These are phyloP conservation scores for Pleurozium schreberi DNA, from an alignment of 225 moss, liverwort and hornwort genomes.

Conservation along the genomic window DNA sequence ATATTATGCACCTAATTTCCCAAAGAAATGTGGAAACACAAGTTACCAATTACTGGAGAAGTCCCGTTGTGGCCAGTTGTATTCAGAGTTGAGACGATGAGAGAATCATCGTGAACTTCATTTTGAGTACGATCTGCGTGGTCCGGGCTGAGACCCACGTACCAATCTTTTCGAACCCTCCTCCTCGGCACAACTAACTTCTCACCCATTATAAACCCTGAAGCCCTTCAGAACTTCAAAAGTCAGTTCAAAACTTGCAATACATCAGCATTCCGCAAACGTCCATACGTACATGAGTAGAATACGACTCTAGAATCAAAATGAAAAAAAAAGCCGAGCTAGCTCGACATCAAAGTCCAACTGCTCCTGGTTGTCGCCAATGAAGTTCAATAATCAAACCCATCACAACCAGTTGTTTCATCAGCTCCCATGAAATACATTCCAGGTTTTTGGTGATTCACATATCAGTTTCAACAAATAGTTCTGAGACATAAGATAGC, in stretches of 20 bases:
- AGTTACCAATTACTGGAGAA: slow-evolving; percentile 11
- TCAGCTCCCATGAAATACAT: background rate
- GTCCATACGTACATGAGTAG: background rate
- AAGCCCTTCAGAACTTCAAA: slow-evolving; percentile 51
- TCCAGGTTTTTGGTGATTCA: background rate
- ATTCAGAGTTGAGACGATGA: slow-evolving; percentile 12
- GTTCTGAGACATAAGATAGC: background rate
- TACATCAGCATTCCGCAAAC: background rate
- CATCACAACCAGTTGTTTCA: slow-evolving; percentile 1
- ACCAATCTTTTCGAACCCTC: slow-evolving; percentile 83
- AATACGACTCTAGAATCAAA: background rate
- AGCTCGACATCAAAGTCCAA: slow-evolving; percentile 1
- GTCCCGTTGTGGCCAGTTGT: background rate
- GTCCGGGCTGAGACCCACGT: slow-evolving; percentile 73
- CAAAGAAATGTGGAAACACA: background rate
- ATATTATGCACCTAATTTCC: background rate
- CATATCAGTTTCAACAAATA: background rate
- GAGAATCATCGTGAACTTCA: slow-evolving; percentile 73
- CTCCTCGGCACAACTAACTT: slow-evolving; percentile 73
- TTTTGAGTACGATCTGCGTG: slow-evolving; percentile 68
- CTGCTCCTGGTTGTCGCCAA: background rate
- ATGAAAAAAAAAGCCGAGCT: background rate
- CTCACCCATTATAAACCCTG: slow-evolving; percentile 70
- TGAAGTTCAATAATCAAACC: background rate
- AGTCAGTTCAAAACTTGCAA: slow-evolving; percentile 5